Percentiles rank a stretch among this genome's conserved stretches.
Evolutionary conservation across 148 eudicot species (phyloP).

Genomic region (Camellia sinensis): DNA sequence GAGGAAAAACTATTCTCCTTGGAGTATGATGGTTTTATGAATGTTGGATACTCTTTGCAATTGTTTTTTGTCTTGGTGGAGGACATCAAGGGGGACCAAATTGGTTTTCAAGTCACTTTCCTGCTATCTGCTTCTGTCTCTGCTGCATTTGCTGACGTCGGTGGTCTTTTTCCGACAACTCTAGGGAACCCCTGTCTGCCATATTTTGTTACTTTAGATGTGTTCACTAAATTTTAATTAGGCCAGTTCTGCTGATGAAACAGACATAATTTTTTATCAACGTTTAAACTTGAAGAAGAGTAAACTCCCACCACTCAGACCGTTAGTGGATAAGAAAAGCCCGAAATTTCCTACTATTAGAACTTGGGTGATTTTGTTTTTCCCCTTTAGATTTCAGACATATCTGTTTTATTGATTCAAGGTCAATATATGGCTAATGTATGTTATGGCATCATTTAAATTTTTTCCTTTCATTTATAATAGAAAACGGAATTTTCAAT

Average conservation of each 20-base stretch:
- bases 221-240: constrained; percentile 13
- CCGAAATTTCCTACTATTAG: constrained; percentile 29
- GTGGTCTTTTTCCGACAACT: constrained; percentile 32
- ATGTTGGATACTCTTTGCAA: constrained; percentile 14
- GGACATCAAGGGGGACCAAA: constrained; percentile 32
- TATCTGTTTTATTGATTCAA: constrained; percentile 3
- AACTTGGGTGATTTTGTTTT: constrained; percentile 23
- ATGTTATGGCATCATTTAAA: neutral
- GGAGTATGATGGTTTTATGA: constrained; percentile 8
- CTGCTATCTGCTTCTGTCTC: constrained; percentile 17
- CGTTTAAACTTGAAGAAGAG: constrained; percentile 12
- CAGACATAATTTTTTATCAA: constrained; percentile 13
- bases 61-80: constrained; percentile 24
- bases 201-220: constrained; percentile 28
- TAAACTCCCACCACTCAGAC: constrained; percentile 30
- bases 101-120: constrained; percentile 32
- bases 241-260: constrained; percentile 14
- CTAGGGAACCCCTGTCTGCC: constrained; percentile 35
- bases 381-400: neutral
- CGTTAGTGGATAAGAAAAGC: constrained; percentile 33
- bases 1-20: constrained; percentile 10
- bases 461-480: constrained; percentile 2
- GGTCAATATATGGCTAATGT: neutral
- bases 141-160: constrained; percentile 20
- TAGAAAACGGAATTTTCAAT: neutral